These are phyloP conservation scores for Cucurbita pepo DNA, from an alignment of 306 rosid genomes.

Conservation along the genomic window DNA sequence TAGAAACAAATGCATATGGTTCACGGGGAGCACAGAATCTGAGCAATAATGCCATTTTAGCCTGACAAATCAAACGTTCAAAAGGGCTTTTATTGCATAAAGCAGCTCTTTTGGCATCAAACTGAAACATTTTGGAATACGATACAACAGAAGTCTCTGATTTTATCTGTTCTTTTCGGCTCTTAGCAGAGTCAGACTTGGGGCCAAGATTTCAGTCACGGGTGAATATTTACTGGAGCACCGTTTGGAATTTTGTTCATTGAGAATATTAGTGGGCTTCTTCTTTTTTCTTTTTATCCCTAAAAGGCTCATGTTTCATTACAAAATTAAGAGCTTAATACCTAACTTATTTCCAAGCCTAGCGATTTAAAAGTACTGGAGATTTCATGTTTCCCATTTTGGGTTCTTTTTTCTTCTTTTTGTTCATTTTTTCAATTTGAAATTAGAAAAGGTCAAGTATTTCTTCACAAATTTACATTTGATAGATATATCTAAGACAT, in stretches of 20 bases:
- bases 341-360: not conserved
- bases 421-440: not conserved
- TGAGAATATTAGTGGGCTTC: not conserved
- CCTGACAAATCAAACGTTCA: not conserved
- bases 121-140: not conserved
- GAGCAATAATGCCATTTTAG: not conserved
- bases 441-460: not conserved
- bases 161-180: not conserved
- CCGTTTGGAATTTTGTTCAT: not conserved
- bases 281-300: not conserved
- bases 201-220: not conserved
- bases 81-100: not conserved
- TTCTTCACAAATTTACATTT: not conserved
- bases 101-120: not conserved
- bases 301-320: not conserved
- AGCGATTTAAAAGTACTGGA: not conserved
- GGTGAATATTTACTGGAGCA: not conserved
- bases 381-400: not conserved
- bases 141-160: not conserved
- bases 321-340: not conserved
- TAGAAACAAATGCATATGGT: not conserved
- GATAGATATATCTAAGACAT: not conserved
- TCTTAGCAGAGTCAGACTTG: not conserved
- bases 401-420: not conserved
- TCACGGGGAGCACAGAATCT: slow-evolving; percentile 3